A percentile compares a stretch with the other conserved stretches of the same genome.
Conservation (phyloP, 2,329 filamentous ascomycete species). For the Dactylellina cionopaga region DNA sequence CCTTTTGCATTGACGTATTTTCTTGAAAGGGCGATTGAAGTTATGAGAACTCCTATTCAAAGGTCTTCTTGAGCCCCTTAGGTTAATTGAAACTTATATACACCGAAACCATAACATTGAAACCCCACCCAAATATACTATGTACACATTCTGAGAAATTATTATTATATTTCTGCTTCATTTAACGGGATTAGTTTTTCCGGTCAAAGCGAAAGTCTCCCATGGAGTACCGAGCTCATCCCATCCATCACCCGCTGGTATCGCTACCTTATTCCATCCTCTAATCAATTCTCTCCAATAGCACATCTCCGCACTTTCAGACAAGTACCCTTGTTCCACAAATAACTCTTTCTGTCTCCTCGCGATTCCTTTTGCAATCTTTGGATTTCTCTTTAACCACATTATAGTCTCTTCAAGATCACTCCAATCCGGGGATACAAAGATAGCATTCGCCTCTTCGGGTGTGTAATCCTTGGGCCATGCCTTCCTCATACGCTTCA, state of each 20-base stretch:
- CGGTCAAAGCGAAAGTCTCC: conserved; percentile 37
- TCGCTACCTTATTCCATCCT: conserved; percentile 64
- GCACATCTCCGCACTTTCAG: conserved; percentile 66
- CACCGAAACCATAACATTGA: too few species aligned
- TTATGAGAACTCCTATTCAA: too few species aligned
- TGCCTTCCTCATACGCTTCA: conserved; percentile 54
- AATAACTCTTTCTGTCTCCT: conserved; percentile 64
- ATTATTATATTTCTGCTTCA: too few species aligned
- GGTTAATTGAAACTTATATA: too few species aligned
- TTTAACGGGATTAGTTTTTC: conserved; percentile 6
- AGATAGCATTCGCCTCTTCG: conserved; percentile 65
- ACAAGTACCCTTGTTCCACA: conserved; percentile 63
- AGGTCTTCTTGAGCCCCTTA: too few species aligned
- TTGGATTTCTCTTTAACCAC: conserved; percentile 64
- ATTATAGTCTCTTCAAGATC: conserved; percentile 64
- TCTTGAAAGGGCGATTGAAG: too few species aligned
- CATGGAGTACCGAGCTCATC: conserved; percentile 26
- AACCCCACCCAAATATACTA: too few species aligned
- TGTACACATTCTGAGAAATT: too few species aligned
- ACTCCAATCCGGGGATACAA: conserved; percentile 66
- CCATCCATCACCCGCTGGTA: conserved; percentile 58
- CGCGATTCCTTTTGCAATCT: conserved; percentile 62
- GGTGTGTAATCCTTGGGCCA: conserved; percentile 62
- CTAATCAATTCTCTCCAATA: conserved; percentile 67
- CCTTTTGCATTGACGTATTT: too few species aligned